Evolutionary conservation across 768 basidiomycete genomes (phyloP), one percentile per base, ranked within the genome.

Genomic region (Rhizopogon sp.): DNA sequence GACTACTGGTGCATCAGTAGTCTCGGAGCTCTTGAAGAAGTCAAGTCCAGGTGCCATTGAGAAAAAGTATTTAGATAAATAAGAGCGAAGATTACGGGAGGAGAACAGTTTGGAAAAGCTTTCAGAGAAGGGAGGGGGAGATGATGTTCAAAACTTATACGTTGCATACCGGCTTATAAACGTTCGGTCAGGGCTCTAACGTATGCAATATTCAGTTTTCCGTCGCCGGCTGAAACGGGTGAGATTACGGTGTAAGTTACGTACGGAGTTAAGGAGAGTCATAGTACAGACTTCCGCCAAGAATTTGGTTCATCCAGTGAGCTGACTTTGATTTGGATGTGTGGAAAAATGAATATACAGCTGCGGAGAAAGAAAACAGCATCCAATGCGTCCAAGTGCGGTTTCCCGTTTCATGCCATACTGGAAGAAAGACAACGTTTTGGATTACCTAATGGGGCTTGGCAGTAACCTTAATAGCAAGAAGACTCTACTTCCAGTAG

Each of bases 21-120:
- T 37, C 43, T 62, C 63, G 35, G 58, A 43, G 42, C 50, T 52
- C 40, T 53, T 72, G 61, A 67, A 66, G 31, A 64, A 72, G 57
- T 70, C 70, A 44, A 72, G 68, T 10, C 68, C 68, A 57, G 70
- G 70, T 31, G 56, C 51, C 70, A 71, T 71, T 55, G 47, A 58
- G 39, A 47, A 40, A 39, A 60, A 14, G 16, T 37, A 37, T 11
- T 49, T 37, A 1, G 43, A 45, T 33, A 49, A 42, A 54, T 49
- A 56, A 31, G 42, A 25, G 39, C 33, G 59, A n/a, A 50, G 40
- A 13, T 20, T 55, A 14, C 47, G 47, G 9, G 35, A 37, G 22
- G 39, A 16, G 20, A 37, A 49, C 47, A 49, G 44, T 44, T 53
- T 57, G 56, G 49, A 13, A 57, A 55, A 54, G 44, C 16, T 35